A percentile compares a stretch with the other conserved stretches of the same genome.
Evolutionary conservation across 257 asterid species (phyloP).

Genomic region (Osmanthus fragrans): DNA sequence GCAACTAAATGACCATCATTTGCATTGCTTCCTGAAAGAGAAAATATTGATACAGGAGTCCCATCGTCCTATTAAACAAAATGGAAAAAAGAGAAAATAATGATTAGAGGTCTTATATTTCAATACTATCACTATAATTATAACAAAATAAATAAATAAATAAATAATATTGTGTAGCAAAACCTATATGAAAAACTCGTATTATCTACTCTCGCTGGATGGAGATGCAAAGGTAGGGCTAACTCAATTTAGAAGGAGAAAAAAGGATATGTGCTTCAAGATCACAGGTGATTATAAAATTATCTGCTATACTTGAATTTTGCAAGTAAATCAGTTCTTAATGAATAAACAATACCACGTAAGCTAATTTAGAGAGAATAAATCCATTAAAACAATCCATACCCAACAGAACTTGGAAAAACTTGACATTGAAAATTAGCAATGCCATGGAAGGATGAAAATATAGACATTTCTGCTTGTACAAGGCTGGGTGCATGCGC

Average conservation of each 20-base stretch:
- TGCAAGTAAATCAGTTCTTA: neutral
- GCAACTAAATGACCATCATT: constrained; percentile 94
- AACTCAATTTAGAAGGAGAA: constrained; percentile 10
- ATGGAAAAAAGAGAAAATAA: neutral
- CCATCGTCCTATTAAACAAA: constrained; percentile 79
- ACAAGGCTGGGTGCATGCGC: neutral
- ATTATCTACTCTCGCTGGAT: constrained; percentile 7
- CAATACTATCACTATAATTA: neutral
- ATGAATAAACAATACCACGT: neutral
- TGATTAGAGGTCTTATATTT: constrained; percentile 22
- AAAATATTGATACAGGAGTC: constrained; percentile 88
- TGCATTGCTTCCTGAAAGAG: constrained; percentile 83
- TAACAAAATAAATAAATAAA: neutral
- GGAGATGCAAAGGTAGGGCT: constrained; percentile 8
- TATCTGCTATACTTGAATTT: neutral
- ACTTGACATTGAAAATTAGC: neutral
- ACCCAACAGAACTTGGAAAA: neutral
- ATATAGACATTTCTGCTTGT: neutral
- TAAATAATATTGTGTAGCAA: neutral
- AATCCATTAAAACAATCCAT: neutral
- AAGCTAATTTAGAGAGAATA: neutral
- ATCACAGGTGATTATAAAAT: constrained; percentile 9
- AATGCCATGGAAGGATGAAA: neutral
- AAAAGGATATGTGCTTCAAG: neutral
- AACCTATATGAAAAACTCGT: constrained; percentile 17